These are phyloP conservation scores for Bidens hawaiensis DNA, from an alignment of 140 eudicot species.

Conservation along the genomic window DNA sequence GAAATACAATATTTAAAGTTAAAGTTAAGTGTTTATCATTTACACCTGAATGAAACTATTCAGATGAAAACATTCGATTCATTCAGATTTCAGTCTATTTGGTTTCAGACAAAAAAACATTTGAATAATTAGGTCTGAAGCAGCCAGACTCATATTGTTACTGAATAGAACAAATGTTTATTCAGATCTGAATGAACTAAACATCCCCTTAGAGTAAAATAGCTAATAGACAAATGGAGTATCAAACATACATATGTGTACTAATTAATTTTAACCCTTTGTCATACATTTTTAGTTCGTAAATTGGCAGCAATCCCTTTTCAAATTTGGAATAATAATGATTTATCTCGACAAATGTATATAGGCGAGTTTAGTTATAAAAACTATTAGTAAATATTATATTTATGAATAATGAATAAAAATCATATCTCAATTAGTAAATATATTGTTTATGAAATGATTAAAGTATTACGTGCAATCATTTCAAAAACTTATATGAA, in stretches of 20 bases:
- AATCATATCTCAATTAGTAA: not conserved
- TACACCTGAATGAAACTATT: no score
- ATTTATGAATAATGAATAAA: not conserved
- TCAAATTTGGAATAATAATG: conserved; percentile 9
- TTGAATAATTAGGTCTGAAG: no score
- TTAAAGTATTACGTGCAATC: not conserved
- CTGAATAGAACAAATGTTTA: no score
- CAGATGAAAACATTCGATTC: no score
- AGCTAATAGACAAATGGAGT: conserved; percentile 1
- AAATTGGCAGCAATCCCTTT: conserved; percentile 2
- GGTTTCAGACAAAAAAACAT: no score
- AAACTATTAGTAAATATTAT: no score
- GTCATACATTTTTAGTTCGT: conserved; percentile 10
- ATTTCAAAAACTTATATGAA: not conserved
- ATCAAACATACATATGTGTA: not conserved
- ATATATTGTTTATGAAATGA: conserved; percentile 7
- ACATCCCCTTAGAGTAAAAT: conserved; percentile 10
- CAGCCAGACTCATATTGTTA: no score
- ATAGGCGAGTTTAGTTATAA: not conserved
- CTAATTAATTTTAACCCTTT: not conserved
- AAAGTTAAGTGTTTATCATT: no score
- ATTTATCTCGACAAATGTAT: not conserved
- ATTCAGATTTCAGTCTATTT: no score
- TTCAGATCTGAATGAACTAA: no score
- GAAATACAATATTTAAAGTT: not conserved